Base-by-base conservation (phyloP, 1,284 basidiomycete genomes). In the Baeospora myosura region DNA sequence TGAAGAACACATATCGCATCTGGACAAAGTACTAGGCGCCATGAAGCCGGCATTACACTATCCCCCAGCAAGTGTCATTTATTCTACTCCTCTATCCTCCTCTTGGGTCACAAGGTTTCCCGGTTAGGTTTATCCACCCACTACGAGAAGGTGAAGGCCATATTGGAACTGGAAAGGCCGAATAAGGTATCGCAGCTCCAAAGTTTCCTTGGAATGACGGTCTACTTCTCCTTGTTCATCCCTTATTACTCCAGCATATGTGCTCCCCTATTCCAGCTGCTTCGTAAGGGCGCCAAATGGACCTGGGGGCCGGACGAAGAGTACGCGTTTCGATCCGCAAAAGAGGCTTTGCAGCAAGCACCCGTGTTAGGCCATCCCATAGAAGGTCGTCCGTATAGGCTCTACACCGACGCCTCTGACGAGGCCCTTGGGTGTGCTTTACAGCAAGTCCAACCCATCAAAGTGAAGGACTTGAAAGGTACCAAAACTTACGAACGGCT, bases 341-440 rank as follows among this genome's bases (percentile, higher is more conserved):
- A 49, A 24, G n/a, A 31, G 1, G 43, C 40, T 2, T 25, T 49
- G 22, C 8, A 11, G 1, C 12, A 18, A 3, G 41, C 36, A 20
- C 46, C 43, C 22, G 45, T 48, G 0, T 16, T 51, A 26, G 50
- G 43, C 4, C 47, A 55, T 29, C 42, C 53, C 7, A 26, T 38
- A 10, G 36, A 25, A 10, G 51, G 47, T 3, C 16, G 7, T 10
- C 48, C 44, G 2, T 54, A 49, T 25, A 26, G 49, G 14, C 29
- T 55, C 3, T 53, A 53, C 17, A 34, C 32, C 8, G 32, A 34
- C 16, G 32, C 32, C 7, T 34, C 53, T 16, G 65, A 65, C 37
- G 47, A 50, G 8, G 64, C 54, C 0, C 17, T 8, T 11, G 32
- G 11, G 8, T 11, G 32, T 8, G 17, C 17, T 18, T 17, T 34